These are phyloP conservation scores for Alternaria sp. DNA, from an alignment of 2,329 filamentous ascomycete species.

Conservation along the genomic window DNA sequence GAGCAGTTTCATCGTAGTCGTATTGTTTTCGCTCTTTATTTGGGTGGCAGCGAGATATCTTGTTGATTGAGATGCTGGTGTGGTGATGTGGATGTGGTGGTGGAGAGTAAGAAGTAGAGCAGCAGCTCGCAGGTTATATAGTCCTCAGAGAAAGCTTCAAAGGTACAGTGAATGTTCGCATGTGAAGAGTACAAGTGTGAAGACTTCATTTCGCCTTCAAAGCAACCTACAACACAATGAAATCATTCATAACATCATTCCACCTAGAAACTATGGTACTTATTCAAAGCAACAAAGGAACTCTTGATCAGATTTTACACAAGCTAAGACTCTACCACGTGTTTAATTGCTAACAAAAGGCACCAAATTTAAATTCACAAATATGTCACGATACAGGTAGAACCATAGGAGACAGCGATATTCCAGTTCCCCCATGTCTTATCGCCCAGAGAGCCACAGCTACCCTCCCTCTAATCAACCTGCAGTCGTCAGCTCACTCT, in stretches of 20 bases:
- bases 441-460: too few relatives aligned
- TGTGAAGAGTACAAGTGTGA: not conserved
- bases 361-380: rapidly evolving
- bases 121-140: not conserved
- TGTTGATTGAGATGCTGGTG: not conserved
- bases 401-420: too few relatives aligned
- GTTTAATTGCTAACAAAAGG: too few relatives aligned
- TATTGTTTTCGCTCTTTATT: not conserved
- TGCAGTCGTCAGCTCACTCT: too few relatives aligned
- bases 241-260: not conserved
- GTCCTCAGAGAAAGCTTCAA: not conserved
- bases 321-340: not conserved
- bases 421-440: too few relatives aligned
- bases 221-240: not conserved
- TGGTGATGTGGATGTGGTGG: not conserved
- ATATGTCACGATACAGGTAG: too few relatives aligned
- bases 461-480: too few relatives aligned
- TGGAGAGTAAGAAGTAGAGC: not conserved
- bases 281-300: rapidly evolving
- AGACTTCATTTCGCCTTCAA: not conserved
- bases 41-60: not conserved
- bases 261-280: not conserved
- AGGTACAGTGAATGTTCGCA: not conserved
- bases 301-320: rapidly evolving
- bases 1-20: not conserved